These are phyloP conservation scores for Ceratonia siliqua DNA, from an alignment of 306 rosid species.

Conservation along the genomic window DNA sequence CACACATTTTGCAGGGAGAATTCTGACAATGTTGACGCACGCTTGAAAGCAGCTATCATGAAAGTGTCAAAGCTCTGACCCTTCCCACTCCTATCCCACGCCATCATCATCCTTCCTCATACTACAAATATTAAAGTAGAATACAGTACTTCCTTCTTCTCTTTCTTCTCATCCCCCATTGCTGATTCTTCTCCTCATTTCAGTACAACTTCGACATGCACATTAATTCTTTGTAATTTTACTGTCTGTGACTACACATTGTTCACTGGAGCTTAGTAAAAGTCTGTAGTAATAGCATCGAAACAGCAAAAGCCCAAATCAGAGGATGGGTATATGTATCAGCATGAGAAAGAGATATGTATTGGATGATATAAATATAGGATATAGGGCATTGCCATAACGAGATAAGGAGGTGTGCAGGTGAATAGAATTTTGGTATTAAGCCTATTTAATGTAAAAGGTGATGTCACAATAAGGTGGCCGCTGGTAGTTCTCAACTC, in stretches of 20 bases:
- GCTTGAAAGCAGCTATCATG: constrained; percentile 41
- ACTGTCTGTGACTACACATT: constrained; percentile 8
- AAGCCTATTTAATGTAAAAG: not conserved
- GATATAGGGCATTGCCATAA: constrained; percentile 15
- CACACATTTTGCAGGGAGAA: constrained; percentile 22
- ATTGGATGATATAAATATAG: not conserved
- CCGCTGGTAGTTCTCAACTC: not conserved
- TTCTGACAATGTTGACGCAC: constrained; percentile 45
- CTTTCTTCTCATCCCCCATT: constrained; percentile 6
- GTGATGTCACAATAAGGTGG: constrained; percentile 33
- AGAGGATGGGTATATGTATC: not conserved
- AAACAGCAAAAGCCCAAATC: constrained; percentile 31
- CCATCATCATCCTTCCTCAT: constrained; percentile 30
- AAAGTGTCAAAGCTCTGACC: constrained; percentile 44
- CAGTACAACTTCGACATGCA: not conserved
- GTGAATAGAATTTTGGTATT: not conserved
- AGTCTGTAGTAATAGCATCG: constrained; percentile 21
- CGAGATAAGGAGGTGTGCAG: not conserved
- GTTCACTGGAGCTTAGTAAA: constrained; percentile 33
- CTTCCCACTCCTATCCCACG: constrained; percentile 37
- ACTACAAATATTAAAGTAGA: not conserved
- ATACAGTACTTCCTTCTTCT: not conserved
- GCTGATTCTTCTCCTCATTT: constrained; percentile 28
- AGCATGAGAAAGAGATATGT: not conserved
- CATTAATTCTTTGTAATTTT: constrained; percentile 25